phyloP scores from a whole-genome alignment of 768 basidiomycete species.

The Tricholoma terreum region DNA sequence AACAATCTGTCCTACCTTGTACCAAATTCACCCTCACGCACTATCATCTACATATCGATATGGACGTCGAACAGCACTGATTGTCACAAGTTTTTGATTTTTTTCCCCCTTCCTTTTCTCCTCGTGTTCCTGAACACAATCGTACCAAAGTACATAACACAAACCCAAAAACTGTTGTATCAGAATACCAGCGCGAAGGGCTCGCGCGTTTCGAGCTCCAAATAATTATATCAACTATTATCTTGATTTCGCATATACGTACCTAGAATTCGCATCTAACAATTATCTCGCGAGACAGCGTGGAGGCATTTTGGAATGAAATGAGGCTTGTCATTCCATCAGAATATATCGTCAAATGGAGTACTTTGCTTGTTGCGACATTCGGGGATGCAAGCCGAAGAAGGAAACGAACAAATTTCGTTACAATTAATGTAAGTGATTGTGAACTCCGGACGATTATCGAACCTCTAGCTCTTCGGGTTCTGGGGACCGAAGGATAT shows the following conservation, averaged over 20 bases:
- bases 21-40: neutral
- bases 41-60: neutral
- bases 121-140: neutral
- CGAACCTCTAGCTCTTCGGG: no score
- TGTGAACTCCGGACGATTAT: no score
- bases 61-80: neutral
- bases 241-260: neutral
- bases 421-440: no score
- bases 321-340: neutral
- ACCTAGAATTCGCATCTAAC: neutral
- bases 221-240: conserved; percentile 18
- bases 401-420: no score
- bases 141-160: conserved; percentile 6
- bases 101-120: neutral
- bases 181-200: conserved; percentile 32
- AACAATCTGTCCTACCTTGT: neutral
- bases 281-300: neutral
- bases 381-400: no score
- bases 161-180: neutral
- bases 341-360: no score
- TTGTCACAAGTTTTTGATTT: neutral
- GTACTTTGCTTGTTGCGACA: no score
- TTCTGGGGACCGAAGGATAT: neutral
- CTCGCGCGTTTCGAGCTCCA: conserved; percentile 36
- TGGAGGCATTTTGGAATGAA: neutral